Evolutionary conservation across 208 protist species (phyloP), one percentile per base, ranked within the genome.

Genomic region (Tritrichomonas foetus): DNA sequence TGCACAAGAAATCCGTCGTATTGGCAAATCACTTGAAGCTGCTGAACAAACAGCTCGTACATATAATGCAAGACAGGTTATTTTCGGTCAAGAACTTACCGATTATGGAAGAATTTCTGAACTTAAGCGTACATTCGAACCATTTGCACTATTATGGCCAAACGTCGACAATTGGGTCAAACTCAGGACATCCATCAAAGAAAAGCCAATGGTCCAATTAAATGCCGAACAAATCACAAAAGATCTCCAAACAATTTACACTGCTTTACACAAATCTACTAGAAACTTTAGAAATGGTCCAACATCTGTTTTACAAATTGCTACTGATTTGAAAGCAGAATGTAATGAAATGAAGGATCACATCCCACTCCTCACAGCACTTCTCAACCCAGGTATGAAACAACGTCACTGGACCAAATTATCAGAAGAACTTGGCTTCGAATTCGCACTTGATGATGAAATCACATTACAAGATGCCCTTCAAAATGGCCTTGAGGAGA

Each of bases 281-380:
- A 53, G 41, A 27, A 89, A 89, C 47, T 89, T 89, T n/a, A 89
- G 30, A 57, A 89, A 89, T 36, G 78, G 78, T 13, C 78, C 78
- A 89, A 57, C 78, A 39, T 27, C 41, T 39, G 30, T 89, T n/a
- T n/a, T 89, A 9, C 78, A 89, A 89, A 61, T 89, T 9, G 41
- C 78, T 16, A 89, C 47, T 13, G 78, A 89, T n/a, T 27, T 57
- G 13, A 89, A 89, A 30, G n/a, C 33, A 89, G 47, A 98, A 94
- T 97, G 99, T 49, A 97, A 98, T 74, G 97, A 98, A 93, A 99
- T 99, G 95, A 96, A 97, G 44, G 98, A 98, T 0, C 94, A 98
- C 75, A 95, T 99, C 64, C 98, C 98, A 39, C 97, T 98, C 33
- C 94, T 99, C 55, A 97, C 97, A 92, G 98, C 96, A 64, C 96